These are phyloP conservation scores for Pyrenochaeta sp. DNA, from an alignment of 2,329 filamentous ascomycete species.

Conservation along the genomic window DNA sequence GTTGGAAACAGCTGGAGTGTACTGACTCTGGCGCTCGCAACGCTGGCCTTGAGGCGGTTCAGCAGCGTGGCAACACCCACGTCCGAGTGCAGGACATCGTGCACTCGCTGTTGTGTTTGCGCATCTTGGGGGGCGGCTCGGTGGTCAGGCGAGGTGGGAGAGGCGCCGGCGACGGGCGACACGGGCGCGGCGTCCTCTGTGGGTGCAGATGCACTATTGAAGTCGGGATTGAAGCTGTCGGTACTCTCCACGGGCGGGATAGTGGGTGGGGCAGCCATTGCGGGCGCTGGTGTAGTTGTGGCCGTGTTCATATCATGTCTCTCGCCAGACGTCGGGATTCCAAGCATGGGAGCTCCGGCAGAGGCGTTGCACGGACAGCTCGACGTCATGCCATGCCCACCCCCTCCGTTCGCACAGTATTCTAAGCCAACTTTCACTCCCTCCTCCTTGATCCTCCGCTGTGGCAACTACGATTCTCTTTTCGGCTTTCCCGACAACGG, in stretches of 20 bases:
- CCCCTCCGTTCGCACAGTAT: not conserved
- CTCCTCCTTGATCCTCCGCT: not conserved
- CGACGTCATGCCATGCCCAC: not conserved
- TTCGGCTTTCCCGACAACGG: not conserved
- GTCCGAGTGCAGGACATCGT: conserved; percentile 60
- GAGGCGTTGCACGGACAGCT: conserved; percentile 9
- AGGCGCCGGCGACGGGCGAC: conserved; percentile 30
- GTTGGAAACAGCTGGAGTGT: conserved; percentile 1
- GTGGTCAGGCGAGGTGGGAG: conserved; percentile 27
- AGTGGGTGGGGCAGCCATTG: conserved; percentile 44
- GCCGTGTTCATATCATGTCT: not conserved
- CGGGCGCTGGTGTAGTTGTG: conserved; percentile 9
- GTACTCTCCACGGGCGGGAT: conserved; percentile 44
- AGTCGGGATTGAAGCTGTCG: conserved; percentile 43
- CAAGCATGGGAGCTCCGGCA: not conserved
- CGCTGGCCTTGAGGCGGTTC: conserved; percentile 70
- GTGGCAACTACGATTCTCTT: not conserved
- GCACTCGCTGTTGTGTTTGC: conserved; percentile 54
- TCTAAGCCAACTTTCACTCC: not conserved
- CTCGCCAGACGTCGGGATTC: not conserved
- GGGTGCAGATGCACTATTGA: conserved; percentile 25
- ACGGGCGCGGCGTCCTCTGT: conserved; percentile 27
- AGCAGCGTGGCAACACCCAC: conserved; percentile 70
- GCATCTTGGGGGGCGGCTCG: conserved; percentile 31
- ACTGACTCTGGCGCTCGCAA: conserved; percentile 67